These are phyloP conservation scores for Aspergillus pseudonomiae DNA, from an alignment of 2,329 filamentous ascomycete species.

Conservation along the genomic window DNA sequence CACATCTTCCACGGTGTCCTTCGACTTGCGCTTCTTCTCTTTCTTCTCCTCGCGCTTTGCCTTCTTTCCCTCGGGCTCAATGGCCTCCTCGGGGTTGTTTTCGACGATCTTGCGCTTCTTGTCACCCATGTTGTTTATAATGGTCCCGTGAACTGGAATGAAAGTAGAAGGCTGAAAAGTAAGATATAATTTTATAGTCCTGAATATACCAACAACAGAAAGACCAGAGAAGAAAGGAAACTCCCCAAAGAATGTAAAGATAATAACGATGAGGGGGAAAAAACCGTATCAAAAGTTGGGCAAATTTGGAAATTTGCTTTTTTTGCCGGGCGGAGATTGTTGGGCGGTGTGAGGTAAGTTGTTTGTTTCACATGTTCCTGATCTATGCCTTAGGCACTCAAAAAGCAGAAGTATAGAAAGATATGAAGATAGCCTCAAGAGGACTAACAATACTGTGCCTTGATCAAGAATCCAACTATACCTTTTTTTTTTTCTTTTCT, in stretches of 20 bases:
- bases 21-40: constrained; percentile 22
- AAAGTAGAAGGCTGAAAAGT: not conserved
- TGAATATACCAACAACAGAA: not conserved
- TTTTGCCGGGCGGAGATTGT: not conserved
- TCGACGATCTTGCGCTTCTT: constrained; percentile 45
- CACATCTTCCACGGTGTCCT: constrained; percentile 14
- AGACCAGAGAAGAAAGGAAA: constrained; percentile 1
- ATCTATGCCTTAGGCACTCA: constrained; percentile 5
- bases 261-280: not conserved
- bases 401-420: not conserved
- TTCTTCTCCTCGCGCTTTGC: constrained; percentile 31
- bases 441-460: not conserved
- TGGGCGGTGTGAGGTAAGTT: not conserved
- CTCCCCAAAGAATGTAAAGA: not conserved
- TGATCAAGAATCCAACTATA: not conserved
- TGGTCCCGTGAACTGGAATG: not conserved
- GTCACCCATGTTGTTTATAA: constrained; percentile 34
- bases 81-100: constrained; percentile 28
- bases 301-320: constrained; percentile 6
- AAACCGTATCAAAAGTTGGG: not conserved
- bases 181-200: not conserved
- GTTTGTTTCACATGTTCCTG: constrained; percentile 1
- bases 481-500: too few species aligned
- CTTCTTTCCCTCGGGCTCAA: constrained; percentile 37
- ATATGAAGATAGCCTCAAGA: not conserved